phyloP scores from a whole-genome alignment of 2,329 filamentous ascomycete genomes.

The Lojkania enalia region DNA sequence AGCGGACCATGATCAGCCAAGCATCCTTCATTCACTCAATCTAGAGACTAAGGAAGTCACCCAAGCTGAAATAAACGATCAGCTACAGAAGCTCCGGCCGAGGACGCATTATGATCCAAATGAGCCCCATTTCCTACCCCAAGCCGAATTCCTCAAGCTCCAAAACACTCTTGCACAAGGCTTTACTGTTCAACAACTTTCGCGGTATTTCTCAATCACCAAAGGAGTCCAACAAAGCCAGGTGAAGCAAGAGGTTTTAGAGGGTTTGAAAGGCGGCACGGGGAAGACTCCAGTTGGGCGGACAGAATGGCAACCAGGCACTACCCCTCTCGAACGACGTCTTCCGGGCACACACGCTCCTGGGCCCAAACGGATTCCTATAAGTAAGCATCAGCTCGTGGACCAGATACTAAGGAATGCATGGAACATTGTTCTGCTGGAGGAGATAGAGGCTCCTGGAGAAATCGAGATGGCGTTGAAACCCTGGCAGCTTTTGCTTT shows the following conservation, averaged over 20 bases:
- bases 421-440: slow-evolving; percentile 39
- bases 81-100: slow-evolving; percentile 38
- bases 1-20: too few relatives aligned
- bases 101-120: slow-evolving; percentile 17
- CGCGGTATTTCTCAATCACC: slow-evolving; percentile 33
- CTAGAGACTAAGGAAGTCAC: slow-evolving; percentile 24
- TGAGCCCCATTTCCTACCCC: slow-evolving; percentile 35
- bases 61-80: slow-evolving; percentile 35
- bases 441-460: slow-evolving; percentile 41
- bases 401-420: slow-evolving; percentile 40
- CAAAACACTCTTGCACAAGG: slow-evolving; percentile 24
- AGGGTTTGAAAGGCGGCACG: slow-evolving; percentile 19
- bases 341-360: slow-evolving; percentile 26
- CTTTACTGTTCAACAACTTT: slow-evolving; percentile 37
- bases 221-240: slow-evolving; percentile 25
- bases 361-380: slow-evolving; percentile 7
- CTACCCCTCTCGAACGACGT: slow-evolving; percentile 26
- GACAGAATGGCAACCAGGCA: slow-evolving; percentile 39
- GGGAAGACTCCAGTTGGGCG: slow-evolving; percentile 22
- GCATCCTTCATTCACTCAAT: slow-evolving; percentile 33
- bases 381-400: slow-evolving; percentile 35
- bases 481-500: slow-evolving; percentile 37
- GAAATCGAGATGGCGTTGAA: slow-evolving; percentile 41
- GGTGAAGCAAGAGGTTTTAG: slow-evolving; percentile 21
- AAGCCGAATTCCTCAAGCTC: slow-evolving; percentile 31